Base-by-base conservation (phyloP, 208 protist genomes). In the Trypanosoma mega region DNA sequence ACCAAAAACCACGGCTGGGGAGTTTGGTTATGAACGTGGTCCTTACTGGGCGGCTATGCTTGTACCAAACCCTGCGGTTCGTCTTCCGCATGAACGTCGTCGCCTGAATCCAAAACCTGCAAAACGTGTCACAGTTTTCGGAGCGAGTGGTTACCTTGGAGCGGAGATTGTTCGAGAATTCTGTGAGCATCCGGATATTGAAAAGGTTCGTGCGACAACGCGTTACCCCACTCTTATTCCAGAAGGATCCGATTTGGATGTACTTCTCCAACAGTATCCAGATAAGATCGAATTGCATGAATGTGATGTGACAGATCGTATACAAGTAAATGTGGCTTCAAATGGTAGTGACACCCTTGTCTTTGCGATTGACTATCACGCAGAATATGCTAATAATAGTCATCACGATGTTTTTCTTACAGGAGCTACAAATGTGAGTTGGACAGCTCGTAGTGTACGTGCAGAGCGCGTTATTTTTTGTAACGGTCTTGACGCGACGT, bases 261-360 rank as follows among this genome's bases (percentile, higher is more conserved):
- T 78, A 9, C 79, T 97, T 2, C 74, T 97, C 26, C 80, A 88
- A 55, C 56, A 80, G 48, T 92, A 93, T 66, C 88, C 88, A 27
- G 86, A 95, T 3, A 94, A 95, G 60, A 78, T 94, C 68, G 86
- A 93, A 68, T 76, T 97, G 43, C 87, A 97, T 71, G 91, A 94
- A 72, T 93, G 87, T 71, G 88, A 97, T 63, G 88, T 97, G 34
- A 93, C 88, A 24, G 91, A 97, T 62, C 80, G 87, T 36, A 93
- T 93, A 72, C 86, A 93, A 59, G 87, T 97, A 5, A 97, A 97
- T 70, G 88, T 93, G 9, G 91, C 91, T 2, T 59, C 88, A 9
- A 93, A 97, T 63, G 91, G 88, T 36, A 92, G 85, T 63, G 91
- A 97, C 68, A 94, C 87, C 20, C 80, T 97, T 65, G 90, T 97